A percentile compares a stretch with the other conserved stretches of the same genome.
Evolutionary conservation across 192 early-diverging fungal species (phyloP).

Genomic region (Umbelopsis vinacea): DNA sequence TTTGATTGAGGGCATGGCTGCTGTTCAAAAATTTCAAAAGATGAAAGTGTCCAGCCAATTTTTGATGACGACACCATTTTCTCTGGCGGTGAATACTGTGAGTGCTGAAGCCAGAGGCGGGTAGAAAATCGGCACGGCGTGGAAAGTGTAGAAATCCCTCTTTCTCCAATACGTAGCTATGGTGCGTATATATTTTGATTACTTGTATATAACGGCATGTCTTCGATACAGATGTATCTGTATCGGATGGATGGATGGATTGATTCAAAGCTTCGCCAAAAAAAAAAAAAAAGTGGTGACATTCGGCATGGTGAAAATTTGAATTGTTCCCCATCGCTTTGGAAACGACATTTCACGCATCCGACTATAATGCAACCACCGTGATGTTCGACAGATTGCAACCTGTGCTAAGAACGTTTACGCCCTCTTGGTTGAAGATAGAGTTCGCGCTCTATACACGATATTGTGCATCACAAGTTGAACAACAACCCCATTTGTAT

Average conservation of each 20-base stretch:
- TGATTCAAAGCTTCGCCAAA: not conserved
- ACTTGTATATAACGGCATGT: not conserved
- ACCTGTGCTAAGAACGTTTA: no score
- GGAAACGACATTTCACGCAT: not conserved
- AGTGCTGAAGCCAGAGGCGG: not conserved
- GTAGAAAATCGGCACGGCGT: not conserved
- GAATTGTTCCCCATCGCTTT: not conserved
- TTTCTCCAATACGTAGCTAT: conserved; percentile 23
- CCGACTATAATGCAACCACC: not conserved
- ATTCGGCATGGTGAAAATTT: not conserved
- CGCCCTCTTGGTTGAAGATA: no score
- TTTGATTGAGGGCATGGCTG: not conserved
- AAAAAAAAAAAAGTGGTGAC: not conserved
- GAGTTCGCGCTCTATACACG: no score
- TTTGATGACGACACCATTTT: not conserved
- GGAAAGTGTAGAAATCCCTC: not conserved
- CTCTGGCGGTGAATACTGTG: not conserved
- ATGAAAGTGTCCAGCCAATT: not conserved
- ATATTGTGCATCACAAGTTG: no score
- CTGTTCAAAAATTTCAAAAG: not conserved
- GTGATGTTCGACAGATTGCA: not conserved
- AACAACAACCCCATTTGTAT: not conserved
- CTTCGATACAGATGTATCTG: not conserved
- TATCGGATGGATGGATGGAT: conserved; percentile 5
- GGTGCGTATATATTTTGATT: conserved; percentile 1